A percentile compares a stretch with the other conserved stretches of the same genome.
Conservation (phyloP, 345 rosid species). For the Gossypioides kirkii region DNA sequence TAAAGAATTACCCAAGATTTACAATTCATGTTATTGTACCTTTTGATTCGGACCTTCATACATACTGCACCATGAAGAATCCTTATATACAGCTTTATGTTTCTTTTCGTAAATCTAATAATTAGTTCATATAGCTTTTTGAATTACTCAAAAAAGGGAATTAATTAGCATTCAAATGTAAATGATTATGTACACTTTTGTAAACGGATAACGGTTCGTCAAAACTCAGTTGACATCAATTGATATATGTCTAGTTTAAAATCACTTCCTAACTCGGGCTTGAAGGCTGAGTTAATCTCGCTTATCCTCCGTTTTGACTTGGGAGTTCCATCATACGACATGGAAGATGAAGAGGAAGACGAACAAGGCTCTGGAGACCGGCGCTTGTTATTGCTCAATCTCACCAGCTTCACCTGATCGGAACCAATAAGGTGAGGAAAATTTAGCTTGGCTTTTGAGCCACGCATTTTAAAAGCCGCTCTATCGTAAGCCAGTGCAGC, state of each 20-base stretch:
- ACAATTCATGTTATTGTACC: neutral
- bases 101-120: too few species aligned
- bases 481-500: conserved; percentile 30
- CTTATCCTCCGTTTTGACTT: neutral
- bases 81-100: neutral
- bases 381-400: conserved; percentile 27
- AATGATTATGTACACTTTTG: neutral
- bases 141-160: too few species aligned
- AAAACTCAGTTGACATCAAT: neutral
- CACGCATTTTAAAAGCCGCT: conserved; percentile 35
- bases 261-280: neutral
- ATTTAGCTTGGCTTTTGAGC: conserved; percentile 35
- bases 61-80: neutral
- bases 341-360: neutral
- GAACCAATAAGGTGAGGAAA: conserved; percentile 33
- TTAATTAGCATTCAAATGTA: too few species aligned
- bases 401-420: conserved; percentile 11
- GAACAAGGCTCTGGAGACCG: conserved; percentile 16
- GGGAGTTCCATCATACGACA: neutral
- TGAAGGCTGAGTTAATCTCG: neutral
- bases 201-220: neutral
- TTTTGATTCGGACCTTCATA: neutral
- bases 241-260: neutral
- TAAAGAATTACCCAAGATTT: neutral
- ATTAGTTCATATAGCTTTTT: too few species aligned